phyloP scores from a whole-genome alignment of 2,329 filamentous ascomycete species.

The Paramyrothecium sp. region DNA sequence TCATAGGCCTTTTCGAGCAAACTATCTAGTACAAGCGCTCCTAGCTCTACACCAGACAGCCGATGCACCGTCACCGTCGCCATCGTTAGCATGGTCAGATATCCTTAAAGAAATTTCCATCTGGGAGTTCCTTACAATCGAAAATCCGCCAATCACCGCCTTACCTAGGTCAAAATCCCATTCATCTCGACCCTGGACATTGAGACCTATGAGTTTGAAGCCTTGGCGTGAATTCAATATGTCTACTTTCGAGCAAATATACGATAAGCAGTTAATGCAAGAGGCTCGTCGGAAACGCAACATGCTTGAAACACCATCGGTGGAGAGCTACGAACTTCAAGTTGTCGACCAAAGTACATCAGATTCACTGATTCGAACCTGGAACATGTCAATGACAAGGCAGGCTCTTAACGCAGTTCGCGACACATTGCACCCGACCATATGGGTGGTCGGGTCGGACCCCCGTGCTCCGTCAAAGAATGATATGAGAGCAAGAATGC shows the following conservation, averaged over 20 bases:
- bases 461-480: not conserved
- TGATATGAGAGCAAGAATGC: not conserved
- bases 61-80: too few relatives aligned
- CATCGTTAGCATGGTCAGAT: too few relatives aligned
- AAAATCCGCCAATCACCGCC: not conserved
- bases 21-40: too few relatives aligned
- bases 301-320: not conserved
- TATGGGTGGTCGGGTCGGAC: not conserved
- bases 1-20: too few relatives aligned
- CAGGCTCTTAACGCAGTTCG: not conserved
- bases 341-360: not conserved
- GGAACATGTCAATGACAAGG: not conserved
- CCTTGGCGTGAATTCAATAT: not conserved
- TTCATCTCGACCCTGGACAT: not conserved
- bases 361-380: not conserved
- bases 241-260: not conserved
- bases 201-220: not conserved
- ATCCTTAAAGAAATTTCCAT: not conserved
- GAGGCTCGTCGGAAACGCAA: not conserved
- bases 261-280: not conserved
- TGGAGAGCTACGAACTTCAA: not conserved
- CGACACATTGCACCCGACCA: not conserved
- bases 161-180: not conserved
- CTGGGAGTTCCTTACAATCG: not conserved
- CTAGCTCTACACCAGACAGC: too few relatives aligned